Evolutionary conservation across 495 filamentous ascomycete species (phyloP).

Genomic region (Neurospora sp.): DNA sequence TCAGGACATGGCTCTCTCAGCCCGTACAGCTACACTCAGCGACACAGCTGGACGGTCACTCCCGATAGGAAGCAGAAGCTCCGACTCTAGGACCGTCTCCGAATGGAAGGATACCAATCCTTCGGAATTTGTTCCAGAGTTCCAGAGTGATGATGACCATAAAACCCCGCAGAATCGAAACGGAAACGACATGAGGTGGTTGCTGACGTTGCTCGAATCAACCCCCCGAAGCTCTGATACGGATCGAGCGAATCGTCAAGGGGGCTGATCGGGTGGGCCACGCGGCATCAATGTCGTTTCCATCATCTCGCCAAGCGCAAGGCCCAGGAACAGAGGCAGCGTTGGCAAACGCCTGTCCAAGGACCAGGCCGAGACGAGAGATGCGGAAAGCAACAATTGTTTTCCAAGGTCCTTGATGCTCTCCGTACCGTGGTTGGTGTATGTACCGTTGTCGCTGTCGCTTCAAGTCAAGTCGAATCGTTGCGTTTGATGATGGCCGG

Average conservation of each 20-base stretch:
- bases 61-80: background rate
- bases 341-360: background rate
- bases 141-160: background rate
- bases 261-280: background rate
- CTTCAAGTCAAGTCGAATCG: background rate
- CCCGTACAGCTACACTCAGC: background rate
- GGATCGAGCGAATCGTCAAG: background rate
- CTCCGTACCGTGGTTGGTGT: background rate
- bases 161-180: background rate
- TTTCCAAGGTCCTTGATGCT: background rate
- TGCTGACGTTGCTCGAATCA: slow-evolving; percentile 7
- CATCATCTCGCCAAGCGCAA: background rate
- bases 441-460: background rate
- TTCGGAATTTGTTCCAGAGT: background rate
- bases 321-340: background rate
- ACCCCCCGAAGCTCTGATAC: background rate
- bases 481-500: background rate
- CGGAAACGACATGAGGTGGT: slow-evolving; percentile 2
- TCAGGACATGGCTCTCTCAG: background rate
- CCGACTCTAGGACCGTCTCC: background rate
- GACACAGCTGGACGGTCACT: background rate
- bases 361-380: background rate
- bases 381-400: background rate
- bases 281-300: background rate
- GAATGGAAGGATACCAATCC: background rate